phyloP scores from a whole-genome alignment of 108 stramenopile species.

The Nannochloropsis oceanica region DNA sequence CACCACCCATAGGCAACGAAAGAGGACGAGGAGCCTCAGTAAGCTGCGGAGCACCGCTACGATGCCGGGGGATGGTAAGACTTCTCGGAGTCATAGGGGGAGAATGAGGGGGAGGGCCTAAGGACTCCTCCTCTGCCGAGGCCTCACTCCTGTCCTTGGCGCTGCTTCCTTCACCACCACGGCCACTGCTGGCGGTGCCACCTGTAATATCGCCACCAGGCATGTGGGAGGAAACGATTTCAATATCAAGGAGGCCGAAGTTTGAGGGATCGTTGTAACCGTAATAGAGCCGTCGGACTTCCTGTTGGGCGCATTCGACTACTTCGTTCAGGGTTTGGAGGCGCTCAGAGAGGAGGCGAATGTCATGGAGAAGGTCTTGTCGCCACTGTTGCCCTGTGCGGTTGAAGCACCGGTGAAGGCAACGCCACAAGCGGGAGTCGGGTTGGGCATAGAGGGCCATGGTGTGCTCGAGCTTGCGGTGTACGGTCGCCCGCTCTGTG shows the following conservation, averaged over 20 bases:
- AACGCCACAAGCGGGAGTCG: not conserved
- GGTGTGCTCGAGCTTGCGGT: slow-evolving; percentile 2
- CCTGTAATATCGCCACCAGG: not conserved
- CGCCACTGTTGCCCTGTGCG: not conserved
- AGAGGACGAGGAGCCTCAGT: too few relatives aligned
- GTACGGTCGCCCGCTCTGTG: not conserved
- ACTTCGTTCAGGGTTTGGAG: not conserved
- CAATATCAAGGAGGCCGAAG: not conserved
- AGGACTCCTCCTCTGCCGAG: not conserved
- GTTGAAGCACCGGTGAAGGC: not conserved
- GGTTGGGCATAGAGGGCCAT: not conserved
- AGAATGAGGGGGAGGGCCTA: not conserved
- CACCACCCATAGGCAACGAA: too few relatives aligned
- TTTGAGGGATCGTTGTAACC: not conserved
- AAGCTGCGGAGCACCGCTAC: too few relatives aligned
- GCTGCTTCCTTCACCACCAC: not conserved
- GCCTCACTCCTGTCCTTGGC: not conserved
- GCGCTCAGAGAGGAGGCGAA: not conserved
- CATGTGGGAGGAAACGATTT: not conserved
- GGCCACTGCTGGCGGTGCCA: not conserved
- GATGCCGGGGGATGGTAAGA: too few relatives aligned
- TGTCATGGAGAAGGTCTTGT: slow-evolving; percentile 1
- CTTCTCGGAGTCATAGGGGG: not conserved
- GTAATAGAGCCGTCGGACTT: not conserved
- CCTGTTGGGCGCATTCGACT: not conserved